Base-by-base conservation (phyloP, 2,329 filamentous ascomycete species). In the Aspergillus sp. region DNA sequence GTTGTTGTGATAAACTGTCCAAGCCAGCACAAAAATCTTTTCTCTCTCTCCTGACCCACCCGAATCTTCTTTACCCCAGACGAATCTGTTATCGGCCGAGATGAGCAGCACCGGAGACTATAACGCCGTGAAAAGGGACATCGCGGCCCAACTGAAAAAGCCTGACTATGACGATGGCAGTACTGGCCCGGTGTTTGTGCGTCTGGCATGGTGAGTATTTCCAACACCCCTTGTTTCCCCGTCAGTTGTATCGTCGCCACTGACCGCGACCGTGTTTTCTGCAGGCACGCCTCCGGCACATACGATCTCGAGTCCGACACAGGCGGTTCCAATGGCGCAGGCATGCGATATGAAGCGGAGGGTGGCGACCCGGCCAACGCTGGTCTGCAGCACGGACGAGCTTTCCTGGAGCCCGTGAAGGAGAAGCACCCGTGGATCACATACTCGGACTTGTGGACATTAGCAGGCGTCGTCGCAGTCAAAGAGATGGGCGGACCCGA, bases 381-480 rank as follows among this genome's bases (percentile, higher is more conserved):
- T 47, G 93, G 91, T 57, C 77, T 97, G 61, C 83, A 86, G 65
- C 73, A 81, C 58, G 93, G 91, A 50, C 88, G 91, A 47, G 85
- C 95, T 71, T 96, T 97, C 77, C 81, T 97, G 47, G 87, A 94
- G 72, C 90, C 90, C 50, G 77, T 97, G 59, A 95, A 96, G 77
- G 74, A 77, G 56, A 83, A 90, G 71, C 90, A 88, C 79, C 90
- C 91, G 40, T 97, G 91, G 93, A 95, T 97, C 72, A 79, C 79
- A 50, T 95, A 96, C 79, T 94, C 90, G 10, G 91, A 98, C 66
- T 85, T 98, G 56, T 97, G 91, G 93, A 97, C 93, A 49, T 82
- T 98, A 44, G 85, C 72, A 42, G 93, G 89, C 62, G 83, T 93
- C 53, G 81, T 77, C 65, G 88, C 90, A 55, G 83, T 97, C 66